phyloP scores from a whole-genome alignment of 345 rosid species.

The Schrenkiella parvula region DNA sequence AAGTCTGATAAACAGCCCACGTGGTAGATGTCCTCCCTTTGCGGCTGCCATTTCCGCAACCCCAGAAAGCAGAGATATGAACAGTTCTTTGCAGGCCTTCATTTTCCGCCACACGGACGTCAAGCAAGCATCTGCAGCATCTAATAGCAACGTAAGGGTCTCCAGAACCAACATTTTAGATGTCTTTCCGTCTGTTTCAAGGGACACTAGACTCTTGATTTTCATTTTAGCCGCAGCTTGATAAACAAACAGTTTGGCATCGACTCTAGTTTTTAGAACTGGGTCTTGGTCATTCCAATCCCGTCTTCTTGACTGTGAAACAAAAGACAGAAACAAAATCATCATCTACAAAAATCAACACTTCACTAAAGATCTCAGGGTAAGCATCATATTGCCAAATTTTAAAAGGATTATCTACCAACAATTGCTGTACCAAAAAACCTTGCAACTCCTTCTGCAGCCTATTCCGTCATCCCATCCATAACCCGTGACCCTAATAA shows the following conservation, averaged over 20 bases:
- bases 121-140: constrained; percentile 72
- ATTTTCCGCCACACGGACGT: constrained; percentile 74
- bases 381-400: background rate
- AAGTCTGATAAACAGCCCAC: constrained; percentile 67
- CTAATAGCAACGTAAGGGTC: constrained; percentile 58
- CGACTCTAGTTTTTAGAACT: constrained; percentile 56
- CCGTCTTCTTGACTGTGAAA: constrained; percentile 67
- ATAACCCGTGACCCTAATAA: constrained; percentile 35
- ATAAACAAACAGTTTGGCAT: constrained; percentile 65
- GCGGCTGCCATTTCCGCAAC: constrained; percentile 60
- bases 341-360: background rate
- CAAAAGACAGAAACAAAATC: background rate
- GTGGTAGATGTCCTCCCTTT: constrained; percentile 63
- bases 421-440: background rate
- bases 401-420: background rate
- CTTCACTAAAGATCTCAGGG: background rate
- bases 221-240: constrained; percentile 67
- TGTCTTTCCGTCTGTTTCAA: constrained; percentile 63
- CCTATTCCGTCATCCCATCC: too few species aligned
- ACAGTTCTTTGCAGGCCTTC: constrained; percentile 68
- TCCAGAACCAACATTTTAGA: constrained; percentile 58
- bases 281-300: constrained; percentile 74
- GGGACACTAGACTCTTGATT: constrained; percentile 55
- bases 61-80: constrained; percentile 63
- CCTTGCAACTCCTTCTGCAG: too few species aligned